Conservation (phyloP, 2,329 filamentous ascomycete species). For the Cytospora mali region DNA sequence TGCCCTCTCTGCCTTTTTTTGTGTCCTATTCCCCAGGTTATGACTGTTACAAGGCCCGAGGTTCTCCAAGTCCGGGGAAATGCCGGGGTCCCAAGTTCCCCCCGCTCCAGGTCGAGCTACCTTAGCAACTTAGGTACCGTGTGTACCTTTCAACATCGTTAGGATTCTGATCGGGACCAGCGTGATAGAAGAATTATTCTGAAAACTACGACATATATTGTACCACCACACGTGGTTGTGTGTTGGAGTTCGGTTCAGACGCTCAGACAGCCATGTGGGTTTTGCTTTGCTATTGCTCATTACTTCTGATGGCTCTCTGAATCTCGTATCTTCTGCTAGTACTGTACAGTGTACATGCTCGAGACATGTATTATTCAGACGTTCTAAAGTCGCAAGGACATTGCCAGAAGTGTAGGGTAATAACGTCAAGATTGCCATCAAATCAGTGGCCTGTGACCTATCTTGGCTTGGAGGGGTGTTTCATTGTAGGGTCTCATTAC, state of each 20-base stretch:
- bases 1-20: background rate
- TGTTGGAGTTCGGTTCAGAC: background rate
- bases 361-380: too few relatives aligned
- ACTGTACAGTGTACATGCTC: background rate
- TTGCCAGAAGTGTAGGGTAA: too few relatives aligned
- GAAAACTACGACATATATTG: background rate
- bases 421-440: background rate
- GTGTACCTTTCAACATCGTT: background rate
- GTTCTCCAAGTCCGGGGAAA: conserved; percentile 8
- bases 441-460: background rate
- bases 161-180: background rate
- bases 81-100: conserved; percentile 4
- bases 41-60: conserved; percentile 9
- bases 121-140: background rate
- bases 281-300: background rate
- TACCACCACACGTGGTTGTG: background rate
- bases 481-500: background rate
- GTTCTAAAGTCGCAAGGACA: too few relatives aligned
- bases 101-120: background rate
- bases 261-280: background rate
- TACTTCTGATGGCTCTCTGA: background rate
- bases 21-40: conserved; percentile 1
- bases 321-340: background rate
- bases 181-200: background rate
- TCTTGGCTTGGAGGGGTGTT: background rate